Evolutionary conservation across 208 protist genomes (phyloP), one percentile per base, ranked within the genome.

Genomic region (Crithidia acanthocephali): DNA sequence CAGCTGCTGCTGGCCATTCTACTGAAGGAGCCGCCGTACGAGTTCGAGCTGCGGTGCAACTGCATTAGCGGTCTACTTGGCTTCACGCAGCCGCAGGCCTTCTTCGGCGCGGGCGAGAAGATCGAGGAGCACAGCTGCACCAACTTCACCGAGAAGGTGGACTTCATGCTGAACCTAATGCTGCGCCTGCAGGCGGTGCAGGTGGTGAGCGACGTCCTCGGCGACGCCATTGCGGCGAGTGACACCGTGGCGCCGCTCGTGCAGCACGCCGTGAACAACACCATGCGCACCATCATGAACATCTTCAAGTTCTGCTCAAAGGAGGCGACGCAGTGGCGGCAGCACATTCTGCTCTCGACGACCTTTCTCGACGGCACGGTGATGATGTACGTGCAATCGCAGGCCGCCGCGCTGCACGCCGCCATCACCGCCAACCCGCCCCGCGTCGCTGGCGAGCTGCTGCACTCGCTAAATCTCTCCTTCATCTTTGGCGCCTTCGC

Each of bases 201-300:
- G 71, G 88, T 95, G 10, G 74, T 96, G 60, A 93, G 82, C 79
- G 86, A 97, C 65, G 89, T 93, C 25, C 79, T 97, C 57, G 70
- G 75, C 53, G 85, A 87, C 40, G 84, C 89, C 30, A 72, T 95
- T 35, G 74, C 80, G 23, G n/a, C 47, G 0, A 51, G 18, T 25
- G 65, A 74, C 3, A 73, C 47, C 18, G 52, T 73, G 27, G n/a
- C 52, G 47, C 44, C 40, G 25, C 50, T 77, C 16, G 51, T 92
- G 23, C 75, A 87, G 64, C 50, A 52, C 25, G 83, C 83, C 15
- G 81, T 87, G 44, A 94, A 84, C 76, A 90, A 89, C 76, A 90
- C 76, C 32, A 97, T 97, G 93, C 86, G 81, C 51, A 91, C 79
- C 64, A 88, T 97, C 68, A 95, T 95, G 87, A 97, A 97, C 70